Percentiles rank a stretch among this genome's conserved stretches.
These are phyloP conservation scores for Kodamaea neixiangensis DNA, from an alignment of 805 yeast genomes.

Conservation along the genomic window DNA sequence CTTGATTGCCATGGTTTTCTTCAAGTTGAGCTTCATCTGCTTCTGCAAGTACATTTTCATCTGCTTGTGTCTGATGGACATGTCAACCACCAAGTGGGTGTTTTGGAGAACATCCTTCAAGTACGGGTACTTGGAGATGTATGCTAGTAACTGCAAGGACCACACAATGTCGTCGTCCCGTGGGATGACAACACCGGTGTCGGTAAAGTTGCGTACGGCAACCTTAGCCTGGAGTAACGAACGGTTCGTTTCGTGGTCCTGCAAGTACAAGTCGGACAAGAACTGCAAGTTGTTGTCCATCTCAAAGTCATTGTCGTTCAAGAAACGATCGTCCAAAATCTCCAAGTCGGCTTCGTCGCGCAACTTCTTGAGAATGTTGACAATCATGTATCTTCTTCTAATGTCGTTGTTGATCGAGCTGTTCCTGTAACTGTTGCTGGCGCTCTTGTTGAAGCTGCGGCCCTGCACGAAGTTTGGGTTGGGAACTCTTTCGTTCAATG, in stretches of 20 bases:
- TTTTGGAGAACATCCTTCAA: conserved; percentile 73
- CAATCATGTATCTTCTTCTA: conserved; percentile 37
- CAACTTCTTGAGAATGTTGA: conserved; percentile 38
- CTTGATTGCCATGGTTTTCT: conserved; percentile 29
- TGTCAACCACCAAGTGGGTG: conserved; percentile 70
- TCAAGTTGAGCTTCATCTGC: conserved; percentile 34
- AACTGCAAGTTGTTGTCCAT: conserved; percentile 46
- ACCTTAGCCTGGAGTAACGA: conserved; percentile 30
- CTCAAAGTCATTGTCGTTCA: conserved; percentile 35
- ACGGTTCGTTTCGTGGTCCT: conserved; percentile 32
- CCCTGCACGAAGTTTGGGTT: background rate
- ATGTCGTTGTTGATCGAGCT: conserved; percentile 30
- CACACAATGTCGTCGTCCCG: conserved; percentile 92
- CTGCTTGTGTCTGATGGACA: conserved; percentile 49
- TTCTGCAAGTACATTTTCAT: conserved; percentile 37
- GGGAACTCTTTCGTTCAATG: conserved; percentile 5
- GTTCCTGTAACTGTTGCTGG: conserved; percentile 10
- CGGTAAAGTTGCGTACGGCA: conserved; percentile 42
- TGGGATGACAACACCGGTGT: conserved; percentile 78
- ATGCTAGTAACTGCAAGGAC: conserved; percentile 90
- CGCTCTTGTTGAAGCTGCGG: conserved; percentile 3
- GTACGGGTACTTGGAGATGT: conserved; percentile 86
- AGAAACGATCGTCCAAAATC: conserved; percentile 31
- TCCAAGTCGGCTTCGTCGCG: conserved; percentile 39
- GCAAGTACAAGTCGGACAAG: conserved; percentile 40